Evolutionary conservation across 768 basidiomycete genomes (phyloP).

Genomic region (Gloeophyllum trabeum): DNA sequence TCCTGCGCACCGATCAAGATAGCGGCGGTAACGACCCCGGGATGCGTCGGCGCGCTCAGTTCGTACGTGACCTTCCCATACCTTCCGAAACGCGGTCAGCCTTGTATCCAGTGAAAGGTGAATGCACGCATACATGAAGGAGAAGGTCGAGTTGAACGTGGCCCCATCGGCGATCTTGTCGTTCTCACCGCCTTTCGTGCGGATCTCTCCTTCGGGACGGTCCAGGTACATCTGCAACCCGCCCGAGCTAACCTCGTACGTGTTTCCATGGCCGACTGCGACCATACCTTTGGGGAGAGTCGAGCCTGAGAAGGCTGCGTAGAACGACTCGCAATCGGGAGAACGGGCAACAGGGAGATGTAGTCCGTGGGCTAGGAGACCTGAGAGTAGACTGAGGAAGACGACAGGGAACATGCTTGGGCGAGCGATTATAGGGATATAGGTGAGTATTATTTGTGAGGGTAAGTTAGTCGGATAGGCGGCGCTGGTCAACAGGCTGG

Average conservation of each 20-base stretch:
- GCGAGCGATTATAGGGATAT: too few relatives aligned
- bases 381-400: too few relatives aligned
- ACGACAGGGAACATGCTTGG: too few relatives aligned
- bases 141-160: slow-evolving; percentile 29
- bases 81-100: slow-evolving; percentile 9
- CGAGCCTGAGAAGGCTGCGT: too few relatives aligned
- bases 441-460: too few relatives aligned
- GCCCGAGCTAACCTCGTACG: slow-evolving; percentile 14
- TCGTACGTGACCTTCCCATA: slow-evolving; percentile 24
- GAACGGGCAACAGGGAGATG: too few relatives aligned
- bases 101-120: background rate
- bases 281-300: too few relatives aligned
- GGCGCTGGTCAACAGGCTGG: too few relatives aligned
- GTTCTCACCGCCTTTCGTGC: slow-evolving; percentile 21
- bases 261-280: slow-evolving; percentile 17
- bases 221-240: slow-evolving; percentile 22
- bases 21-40: slow-evolving; percentile 28
- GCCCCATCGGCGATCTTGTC: slow-evolving; percentile 24
- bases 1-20: slow-evolving; percentile 24
- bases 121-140: slow-evolving; percentile 14
- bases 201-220: slow-evolving; percentile 19
- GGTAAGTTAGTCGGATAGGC: too few relatives aligned
- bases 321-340: too few relatives aligned
- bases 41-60: slow-evolving; percentile 17
- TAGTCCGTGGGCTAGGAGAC: too few relatives aligned